phyloP scores from a whole-genome alignment of 2,329 filamentous ascomycete species.

The Ascochyta clinopodiicola region DNA sequence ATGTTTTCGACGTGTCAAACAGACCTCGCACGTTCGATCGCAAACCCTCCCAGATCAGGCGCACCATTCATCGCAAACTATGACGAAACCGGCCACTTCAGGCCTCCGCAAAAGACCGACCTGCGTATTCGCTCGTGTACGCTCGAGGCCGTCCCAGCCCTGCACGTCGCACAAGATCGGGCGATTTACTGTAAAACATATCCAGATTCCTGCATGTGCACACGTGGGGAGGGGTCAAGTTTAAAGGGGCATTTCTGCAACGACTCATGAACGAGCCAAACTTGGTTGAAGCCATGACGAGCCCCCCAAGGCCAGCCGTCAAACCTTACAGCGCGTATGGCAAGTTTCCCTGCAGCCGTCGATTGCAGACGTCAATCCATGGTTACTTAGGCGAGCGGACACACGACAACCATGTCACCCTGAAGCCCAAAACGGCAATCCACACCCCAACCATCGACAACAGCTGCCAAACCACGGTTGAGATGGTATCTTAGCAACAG shows the following conservation, averaged over 20 bases:
- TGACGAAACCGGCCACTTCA: background rate
- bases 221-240: background rate
- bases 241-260: background rate
- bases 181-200: too few relatives aligned
- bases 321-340: background rate
- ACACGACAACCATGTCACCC: background rate
- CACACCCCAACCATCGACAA: too few relatives aligned
- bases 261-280: background rate
- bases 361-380: background rate
- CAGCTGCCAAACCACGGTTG: too few relatives aligned
- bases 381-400: conserved; percentile 1
- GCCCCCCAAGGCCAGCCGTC: background rate
- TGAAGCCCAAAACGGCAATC: too few relatives aligned
- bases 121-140: background rate
- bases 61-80: background rate
- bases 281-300: background rate
- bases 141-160: background rate
- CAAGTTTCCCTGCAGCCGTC: background rate
- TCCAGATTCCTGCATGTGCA: background rate
- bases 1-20: background rate
- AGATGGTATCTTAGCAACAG: too few relatives aligned
- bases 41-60: conserved; percentile 13
- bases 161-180: background rate
- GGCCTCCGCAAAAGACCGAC: background rate
- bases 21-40: conserved; percentile 1